Conservation (phyloP, 1,284 basidiomycete species). For the Clitocybe nebularis region DNA sequence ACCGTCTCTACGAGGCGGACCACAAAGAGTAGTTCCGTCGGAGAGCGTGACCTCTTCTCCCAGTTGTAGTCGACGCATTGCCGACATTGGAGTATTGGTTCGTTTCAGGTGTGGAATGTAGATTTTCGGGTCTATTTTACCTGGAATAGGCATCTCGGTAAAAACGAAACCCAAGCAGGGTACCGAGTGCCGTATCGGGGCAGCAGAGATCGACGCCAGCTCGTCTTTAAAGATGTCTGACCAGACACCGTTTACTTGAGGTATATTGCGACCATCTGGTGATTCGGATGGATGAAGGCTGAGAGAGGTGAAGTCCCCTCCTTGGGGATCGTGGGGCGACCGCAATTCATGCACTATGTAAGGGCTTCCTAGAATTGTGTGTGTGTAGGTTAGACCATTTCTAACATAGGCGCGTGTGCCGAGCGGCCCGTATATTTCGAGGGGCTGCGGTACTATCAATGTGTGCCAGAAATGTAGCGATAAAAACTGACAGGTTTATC, state of each 20-base stretch:
- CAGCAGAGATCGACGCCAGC: conserved; percentile 74
- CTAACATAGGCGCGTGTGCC: conserved; percentile 85
- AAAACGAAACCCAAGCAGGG: conserved; percentile 85
- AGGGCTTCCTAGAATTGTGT: conserved; percentile 64
- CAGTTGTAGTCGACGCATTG: conserved; percentile 67
- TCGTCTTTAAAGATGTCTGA: conserved; percentile 56
- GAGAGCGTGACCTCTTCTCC: conserved; percentile 68
- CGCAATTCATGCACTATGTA: conserved; percentile 92
- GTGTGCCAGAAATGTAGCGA: background rate
- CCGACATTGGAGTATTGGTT: conserved; percentile 68
- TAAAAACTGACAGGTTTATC: conserved; percentile 29
- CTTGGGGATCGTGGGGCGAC: conserved; percentile 48
- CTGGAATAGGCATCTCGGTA: conserved; percentile 70
- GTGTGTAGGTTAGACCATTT: conserved; percentile 65
- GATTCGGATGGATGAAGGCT: conserved; percentile 55
- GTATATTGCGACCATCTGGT: conserved; percentile 64
- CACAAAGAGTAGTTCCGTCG: conserved; percentile 75
- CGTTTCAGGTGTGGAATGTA: conserved; percentile 67
- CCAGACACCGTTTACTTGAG: conserved; percentile 68
- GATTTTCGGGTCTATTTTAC: conserved; percentile 65
- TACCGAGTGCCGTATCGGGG: conserved; percentile 79
- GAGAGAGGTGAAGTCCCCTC: conserved; percentile 45
- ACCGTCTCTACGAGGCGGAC: conserved; percentile 65
- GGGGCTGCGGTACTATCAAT: conserved; percentile 32
- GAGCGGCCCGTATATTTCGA: conserved; percentile 88